Base-by-base conservation (phyloP, 208 protist genomes). In the Crithidia brevicula region DNA sequence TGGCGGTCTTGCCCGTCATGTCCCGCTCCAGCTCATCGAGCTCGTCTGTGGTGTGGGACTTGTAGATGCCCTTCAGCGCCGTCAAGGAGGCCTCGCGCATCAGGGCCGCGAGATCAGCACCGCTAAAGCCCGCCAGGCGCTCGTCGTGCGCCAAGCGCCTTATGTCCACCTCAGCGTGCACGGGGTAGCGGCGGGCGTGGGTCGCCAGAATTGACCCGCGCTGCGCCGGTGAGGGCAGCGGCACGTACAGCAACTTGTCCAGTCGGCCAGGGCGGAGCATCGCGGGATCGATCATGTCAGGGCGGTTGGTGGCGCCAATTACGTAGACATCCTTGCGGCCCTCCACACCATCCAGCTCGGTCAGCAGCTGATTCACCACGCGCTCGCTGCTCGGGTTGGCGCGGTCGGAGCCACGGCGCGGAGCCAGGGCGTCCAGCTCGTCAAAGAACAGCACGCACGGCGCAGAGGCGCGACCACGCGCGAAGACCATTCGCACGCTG, bases 381-480 rank as follows among this genome's bases (percentile, higher is more conserved):
- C 99, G 81, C 72, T 99, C 97, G 40, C 93, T 94, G 67, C 85
- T 96, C 28, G 86, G 67, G 64, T 94, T 98, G 27, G 91, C 91
- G 42, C 86, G 74, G 67, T 97, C 92, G 4, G 74, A 95, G 33
- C 91, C 95, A 54, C 98, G 89, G 23, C 92, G 84, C 20, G 97
- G 98, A 8, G 92, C 96, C 11, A 99, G 82, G 0, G 98, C 95
- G 80, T 99, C 99, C n/a, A 99, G 85, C 81, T 99, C 99, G 83
- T 99, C 99, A 77, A 99, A 99, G 77, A 99, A 99, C 43, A 99
- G 89, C 45, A 99, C 94, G 83, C 98, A 99, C 13, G 99, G 98
- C 1, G 91, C 76, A 16, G 88, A 96, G 27, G 91, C 83, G 16
- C 92, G 84, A 15, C 92, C 97, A 36, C 95, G 79, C 16, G 86